phyloP scores from a whole-genome alignment of 371 early-diverging fungal genomes.

The Blastocladiella emersonii region DNA sequence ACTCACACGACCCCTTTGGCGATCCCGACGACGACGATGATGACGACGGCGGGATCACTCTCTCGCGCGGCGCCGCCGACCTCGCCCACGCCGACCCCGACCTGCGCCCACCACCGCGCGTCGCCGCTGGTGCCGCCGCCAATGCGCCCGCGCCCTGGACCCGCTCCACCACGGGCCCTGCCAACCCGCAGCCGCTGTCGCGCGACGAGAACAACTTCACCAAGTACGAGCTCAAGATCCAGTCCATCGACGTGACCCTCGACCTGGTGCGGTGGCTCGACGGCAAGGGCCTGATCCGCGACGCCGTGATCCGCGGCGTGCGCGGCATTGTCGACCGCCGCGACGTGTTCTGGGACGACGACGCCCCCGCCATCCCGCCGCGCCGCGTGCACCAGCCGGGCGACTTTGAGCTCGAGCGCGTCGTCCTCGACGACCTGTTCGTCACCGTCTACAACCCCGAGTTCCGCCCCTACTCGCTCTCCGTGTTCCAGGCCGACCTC shows the following conservation, averaged over 20 bases:
- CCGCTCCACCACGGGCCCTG: no score
- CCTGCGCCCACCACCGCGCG: no score
- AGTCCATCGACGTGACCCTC: conserved; percentile 70
- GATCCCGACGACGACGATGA: conserved; percentile 9
- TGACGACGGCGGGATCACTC: conserved; percentile 15
- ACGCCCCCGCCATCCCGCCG: conserved; percentile 44
- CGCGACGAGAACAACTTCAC: conserved; percentile 56
- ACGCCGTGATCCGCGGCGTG: conserved; percentile 67
- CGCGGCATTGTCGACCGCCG: conserved; percentile 80
- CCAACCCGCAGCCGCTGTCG: no score
- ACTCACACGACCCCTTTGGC: not conserved
- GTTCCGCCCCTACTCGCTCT: conserved; percentile 76
- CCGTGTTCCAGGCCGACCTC: conserved; percentile 71
- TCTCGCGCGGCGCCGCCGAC: conserved; percentile 18
- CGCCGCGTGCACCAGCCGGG: conserved; percentile 55
- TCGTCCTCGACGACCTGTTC: conserved; percentile 61
- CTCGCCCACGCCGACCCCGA: no score
- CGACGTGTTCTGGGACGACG: conserved; percentile 65
- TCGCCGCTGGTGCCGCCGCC: no score
- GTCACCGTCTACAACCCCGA: conserved; percentile 62
- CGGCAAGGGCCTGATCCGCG: conserved; percentile 74
- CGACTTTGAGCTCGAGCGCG: conserved; percentile 69
- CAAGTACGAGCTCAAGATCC: conserved; percentile 71
- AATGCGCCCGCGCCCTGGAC: conserved; percentile 8
- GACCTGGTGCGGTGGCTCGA: conserved; percentile 83